Percentiles rank a stretch among this genome's conserved stretches.
phyloP scores from a whole-genome alignment of 148 eudicot species.

The Oxyria digyna region DNA sequence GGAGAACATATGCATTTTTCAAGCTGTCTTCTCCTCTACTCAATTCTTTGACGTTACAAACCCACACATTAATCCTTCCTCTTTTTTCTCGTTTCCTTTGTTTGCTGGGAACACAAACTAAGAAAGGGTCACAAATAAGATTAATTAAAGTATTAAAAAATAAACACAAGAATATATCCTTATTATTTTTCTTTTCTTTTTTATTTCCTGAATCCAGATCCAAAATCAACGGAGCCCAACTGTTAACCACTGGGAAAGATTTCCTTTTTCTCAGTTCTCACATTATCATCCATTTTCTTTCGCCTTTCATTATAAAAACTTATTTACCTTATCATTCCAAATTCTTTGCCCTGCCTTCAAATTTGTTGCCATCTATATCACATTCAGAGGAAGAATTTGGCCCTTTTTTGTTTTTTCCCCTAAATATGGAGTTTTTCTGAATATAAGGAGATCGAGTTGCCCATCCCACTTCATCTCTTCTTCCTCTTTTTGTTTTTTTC shows the following conservation, averaged over 20 bases:
- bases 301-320: not conserved
- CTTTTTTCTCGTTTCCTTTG: too few species aligned
- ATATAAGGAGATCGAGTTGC: not conserved
- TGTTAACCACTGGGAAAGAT: conserved; percentile 3
- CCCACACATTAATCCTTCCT: too few species aligned
- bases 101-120: too few species aligned
- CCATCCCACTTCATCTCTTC: not conserved
- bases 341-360: not conserved
- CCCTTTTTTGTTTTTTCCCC: not conserved
- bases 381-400: not conserved
- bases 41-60: too few species aligned
- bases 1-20: too few species aligned
- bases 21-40: too few species aligned
- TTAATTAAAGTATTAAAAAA: too few species aligned
- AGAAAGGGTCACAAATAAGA: too few species aligned
- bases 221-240: conserved; percentile 3
- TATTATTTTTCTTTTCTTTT: too few species aligned
- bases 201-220: not conserved
- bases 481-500: not conserved
- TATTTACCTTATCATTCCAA: not conserved
- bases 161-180: too few species aligned
- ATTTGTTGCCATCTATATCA: not conserved
- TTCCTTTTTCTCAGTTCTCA: not conserved
- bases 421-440: not conserved
- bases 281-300: not conserved